Evolutionary conservation across 148 eudicot species (phyloP), one percentile per base, ranked within the genome.

Genomic region (Hydrangea macrophylla): DNA sequence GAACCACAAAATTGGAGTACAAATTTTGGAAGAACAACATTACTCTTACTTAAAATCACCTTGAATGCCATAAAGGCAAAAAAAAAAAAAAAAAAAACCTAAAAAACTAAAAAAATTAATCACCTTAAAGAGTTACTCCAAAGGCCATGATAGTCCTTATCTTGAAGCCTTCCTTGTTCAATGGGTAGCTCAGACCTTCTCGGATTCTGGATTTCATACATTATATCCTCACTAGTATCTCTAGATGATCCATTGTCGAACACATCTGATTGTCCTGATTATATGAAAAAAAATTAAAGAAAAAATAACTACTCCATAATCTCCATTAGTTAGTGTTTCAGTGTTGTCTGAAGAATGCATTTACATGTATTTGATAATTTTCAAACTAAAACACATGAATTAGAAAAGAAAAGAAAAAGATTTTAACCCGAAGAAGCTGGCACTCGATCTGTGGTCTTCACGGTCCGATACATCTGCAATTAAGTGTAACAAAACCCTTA

Each of bases 101-200:
- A n/a, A n/a, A n/a, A n/a, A n/a, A n/a, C n/a, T n/a, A n/a, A 35
- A 51, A 11, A 17, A 7, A 24, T 15, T 6, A 31, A 48, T 65
- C 53, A 92, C 97, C 97, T 89, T 40, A 96, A 92, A 53, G 96
- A 92, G 67, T 85, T 92, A 82, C 88, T 83, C 97, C 97, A 92
- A 71, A 89, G 96, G 26, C 82, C 90, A 82, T 83, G 82, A 64
- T 70, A 74, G 51, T 88, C 86, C 55, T 79, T 82, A 8, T 85
- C 94, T 45, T 76, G 84, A 42, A 68, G 71, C 62, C 68, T 71
- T 51, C 82, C 86, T 35, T 84, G 74, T 65, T 82, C 78, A 63
- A 55, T 64, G 18, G 83, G 61, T 31, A 69, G 55, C 57, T 84
- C 84, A 24, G 82, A 80, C 50, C 79, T 88, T 68, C 78, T 82